Base-by-base conservation (phyloP, 331 rosid species). In the Arachis monticola region DNA sequence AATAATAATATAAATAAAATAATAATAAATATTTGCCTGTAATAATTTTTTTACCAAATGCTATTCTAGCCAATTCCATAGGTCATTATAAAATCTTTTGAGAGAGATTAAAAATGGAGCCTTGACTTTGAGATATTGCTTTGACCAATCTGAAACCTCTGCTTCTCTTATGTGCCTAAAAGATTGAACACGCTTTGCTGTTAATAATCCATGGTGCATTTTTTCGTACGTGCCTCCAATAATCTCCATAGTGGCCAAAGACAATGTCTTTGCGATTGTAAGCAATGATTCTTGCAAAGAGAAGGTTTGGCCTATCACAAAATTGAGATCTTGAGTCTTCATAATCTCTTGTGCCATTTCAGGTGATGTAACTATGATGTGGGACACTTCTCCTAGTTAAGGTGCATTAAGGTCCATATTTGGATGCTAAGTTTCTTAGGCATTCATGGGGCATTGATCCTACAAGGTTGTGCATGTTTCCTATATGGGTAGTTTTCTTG, bases 111-210 rank as follows among this genome's bases (percentile, higher is more conserved):
- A 76, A 11, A 31, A 63, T 0, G 1, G 67, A 70, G 10, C 78
- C 74, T 67, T 66, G 64, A 65, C n/a, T 32, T 0, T 63, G 8
- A 1, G 2, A 4, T 12, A 85, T 60, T 27, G 58, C 48, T 5
- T 72, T 61, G 0, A 88, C 51, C 0, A 85, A 7, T 22, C 38
- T 2, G 46, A 5, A 0, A 69, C 77, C 45, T 81, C 87, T 31
- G 83, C 88, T 72, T 85, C 87, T 59, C 92, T 66, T 27, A 84
- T 64, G 8, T 51, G 56, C 35, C 77, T 5, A 22, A 82, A 88
- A 2, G 85, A 82, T 6, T 68, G 79, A 11, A 85, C 89, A 2
- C 81, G 73, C 6, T 75, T 75, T 10, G 7, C 2, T 0, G 65
- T 69, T 7, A 82, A 22, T 14, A 74, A 35, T 82, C 86, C 22